Conservation (phyloP, 2,329 filamentous ascomycete species). For the Fusarium tupiense region DNA sequence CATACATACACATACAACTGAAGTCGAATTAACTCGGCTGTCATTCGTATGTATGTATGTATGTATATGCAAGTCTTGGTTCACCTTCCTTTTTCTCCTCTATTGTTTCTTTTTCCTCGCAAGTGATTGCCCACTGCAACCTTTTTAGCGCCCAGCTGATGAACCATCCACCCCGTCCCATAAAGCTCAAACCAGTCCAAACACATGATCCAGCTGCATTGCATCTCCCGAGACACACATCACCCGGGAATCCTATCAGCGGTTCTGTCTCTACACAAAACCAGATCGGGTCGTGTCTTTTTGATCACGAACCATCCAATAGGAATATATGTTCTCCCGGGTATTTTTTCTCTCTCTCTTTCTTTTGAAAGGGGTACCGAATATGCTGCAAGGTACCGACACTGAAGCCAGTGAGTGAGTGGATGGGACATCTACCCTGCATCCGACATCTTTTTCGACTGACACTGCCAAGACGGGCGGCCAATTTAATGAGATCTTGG, state of each 20-base stretch:
- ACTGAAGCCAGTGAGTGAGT: background rate
- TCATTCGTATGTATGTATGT: background rate
- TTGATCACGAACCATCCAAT: background rate
- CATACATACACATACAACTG: background rate
- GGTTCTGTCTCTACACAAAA: background rate
- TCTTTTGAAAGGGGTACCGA: background rate
- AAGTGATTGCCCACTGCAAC: background rate
- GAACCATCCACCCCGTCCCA: background rate
- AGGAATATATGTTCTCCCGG: background rate
- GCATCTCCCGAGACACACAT: conserved; percentile 22
- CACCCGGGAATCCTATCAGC: background rate
- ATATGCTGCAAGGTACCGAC: conserved; percentile 16
- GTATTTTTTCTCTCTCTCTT: background rate
- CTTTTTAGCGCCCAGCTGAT: background rate
- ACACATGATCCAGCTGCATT: conserved; percentile 10
- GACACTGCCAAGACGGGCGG: background rate
- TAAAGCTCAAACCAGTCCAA: background rate
- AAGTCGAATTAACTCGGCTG: background rate
- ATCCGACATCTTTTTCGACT: background rate
- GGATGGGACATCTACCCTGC: conserved; percentile 13
- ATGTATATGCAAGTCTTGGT: background rate
- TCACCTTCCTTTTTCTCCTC: background rate
- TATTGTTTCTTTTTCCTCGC: background rate
- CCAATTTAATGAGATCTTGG: background rate
- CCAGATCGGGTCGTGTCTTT: background rate